These are phyloP conservation scores for Grosmannia serpens DNA, from an alignment of 2,329 filamentous ascomycete genomes.

Conservation along the genomic window DNA sequence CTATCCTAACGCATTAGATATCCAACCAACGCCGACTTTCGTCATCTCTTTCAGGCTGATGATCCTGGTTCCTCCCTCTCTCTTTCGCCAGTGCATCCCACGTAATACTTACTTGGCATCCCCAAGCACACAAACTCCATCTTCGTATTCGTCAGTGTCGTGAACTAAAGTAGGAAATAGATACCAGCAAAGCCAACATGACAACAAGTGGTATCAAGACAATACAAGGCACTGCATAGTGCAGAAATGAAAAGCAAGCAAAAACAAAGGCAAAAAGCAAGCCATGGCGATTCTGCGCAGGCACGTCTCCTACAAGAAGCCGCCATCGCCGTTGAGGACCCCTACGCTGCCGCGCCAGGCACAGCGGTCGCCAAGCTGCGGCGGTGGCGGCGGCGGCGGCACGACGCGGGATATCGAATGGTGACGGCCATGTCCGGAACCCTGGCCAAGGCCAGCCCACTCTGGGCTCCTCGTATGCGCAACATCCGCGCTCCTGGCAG, in stretches of 20 bases:
- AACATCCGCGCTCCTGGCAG: conserved; percentile 18
- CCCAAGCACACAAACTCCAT: neutral
- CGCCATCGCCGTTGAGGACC: conserved; percentile 40
- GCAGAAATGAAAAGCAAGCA: neutral
- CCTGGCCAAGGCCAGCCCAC: neutral
- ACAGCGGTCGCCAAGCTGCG: conserved; percentile 32
- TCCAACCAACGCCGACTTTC: neutral
- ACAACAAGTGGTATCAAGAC: neutral
- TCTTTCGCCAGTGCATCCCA: neutral
- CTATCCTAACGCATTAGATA: neutral
- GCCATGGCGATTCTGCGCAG: neutral
- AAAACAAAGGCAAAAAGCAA: neutral
- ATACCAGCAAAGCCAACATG: neutral
- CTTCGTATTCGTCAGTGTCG: conserved; percentile 1
- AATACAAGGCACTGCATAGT: neutral
- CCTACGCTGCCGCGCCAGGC: conserved; percentile 47
- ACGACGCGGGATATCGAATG: neutral
- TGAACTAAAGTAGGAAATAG: neutral
- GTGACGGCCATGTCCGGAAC: neutral
- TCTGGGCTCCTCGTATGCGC: neutral
- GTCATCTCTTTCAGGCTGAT: neutral
- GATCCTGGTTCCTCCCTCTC: neutral
- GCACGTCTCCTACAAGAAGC: conserved; percentile 32
- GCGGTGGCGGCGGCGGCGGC: conserved; percentile 17
- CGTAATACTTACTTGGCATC: neutral